Evolutionary conservation across 23 red algal genomes (phyloP), one percentile per base, ranked within the genome.

Genomic region (Gracilaria domingensis): DNA sequence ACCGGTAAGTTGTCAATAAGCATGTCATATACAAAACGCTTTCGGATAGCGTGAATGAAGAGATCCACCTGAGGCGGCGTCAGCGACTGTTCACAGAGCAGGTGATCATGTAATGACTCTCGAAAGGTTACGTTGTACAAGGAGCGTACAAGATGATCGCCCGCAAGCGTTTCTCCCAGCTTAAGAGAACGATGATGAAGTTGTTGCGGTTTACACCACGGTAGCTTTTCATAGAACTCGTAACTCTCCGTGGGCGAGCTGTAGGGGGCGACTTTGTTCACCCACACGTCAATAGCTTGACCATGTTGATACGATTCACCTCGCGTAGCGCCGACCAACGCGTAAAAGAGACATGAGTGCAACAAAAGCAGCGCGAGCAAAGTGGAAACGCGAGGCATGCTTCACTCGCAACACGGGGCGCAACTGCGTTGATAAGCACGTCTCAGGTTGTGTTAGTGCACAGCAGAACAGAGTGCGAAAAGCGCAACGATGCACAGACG

Each of bases 241-340:
- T 92, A 92, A 54, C 79, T 84, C 67, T 92, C 89, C 8, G 89
- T 92, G 6, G 89, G 89, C 13, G 89, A 92, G 38, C 30, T 92
- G 67, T 92, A 92, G 28, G 89, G 89, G 16, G 75, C 89, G 37
- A 92, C 64, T 74, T 92, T 92, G 89, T 92, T 92, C 18, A 79
- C 80, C 89, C 89, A 92, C 32, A 92, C 57, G 24, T 90, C 74
- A 38, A 90, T 80, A 39, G 39, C 40, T 42, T 77, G 72, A 48
- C 40, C 40, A 16, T 50, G 23, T 75, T 75, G n/a, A 21, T 75
- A 75, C 5, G 40, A 48, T 12, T 75, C 38, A 17, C 70, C 70
- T 20, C 70, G 70, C 18, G 70, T 66, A 30, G 60, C 60, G 25
- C 25, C 60, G 60, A 13, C 28, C 20, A n/a, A n/a, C n/a, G n/a